Evolutionary conservation across 2,329 filamentous ascomycete species (phyloP), one percentile per base, ranked within the genome.

Genomic region (Xylariales sp.): DNA sequence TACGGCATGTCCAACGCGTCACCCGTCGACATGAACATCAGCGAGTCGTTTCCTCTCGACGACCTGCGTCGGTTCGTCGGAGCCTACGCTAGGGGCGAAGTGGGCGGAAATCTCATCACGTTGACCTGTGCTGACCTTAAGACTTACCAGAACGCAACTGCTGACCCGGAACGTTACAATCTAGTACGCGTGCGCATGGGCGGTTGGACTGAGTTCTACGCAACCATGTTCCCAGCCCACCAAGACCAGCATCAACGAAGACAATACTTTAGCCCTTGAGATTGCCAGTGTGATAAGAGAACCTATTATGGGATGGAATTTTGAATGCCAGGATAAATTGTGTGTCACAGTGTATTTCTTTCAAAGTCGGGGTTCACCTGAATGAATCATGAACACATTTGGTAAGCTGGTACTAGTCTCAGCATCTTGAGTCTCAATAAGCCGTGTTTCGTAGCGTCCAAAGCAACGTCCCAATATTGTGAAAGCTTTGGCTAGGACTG

Each of bases 11-110:
- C 48, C 8, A 48, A 42, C 42, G 45, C 47, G 8, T 42, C 48
- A 10, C 48, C 48, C 7, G 45, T 51, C 4, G 48, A 51, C 34
- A 50, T 50, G 47, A 51, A 51, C 14, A 51, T 51, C 34, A 39
- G 45, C 10, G 48, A 51, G 33, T 33, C 32, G 25, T 51, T 51
- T 40, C 48, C 48, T 5, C 40, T 50, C 3, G 40, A 40, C 2
- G 11, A 29, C 5, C 40, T 50, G 15, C 14, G 35, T 20, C 7
- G 37, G 17, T 48, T 50, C 39, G 24, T 51, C 21, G 11, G 6
- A 11, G 40, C 25, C 4, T 51, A 42, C 23, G 29, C 48, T 11
- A 31, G 41, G 10, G 47, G 48, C 14, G 37, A 30, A 2, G 43
- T 50, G 7, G 48, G 48, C 2, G 48, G 48, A 2, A 51, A 51